Evolutionary conservation across 495 filamentous ascomycete genomes (phyloP), one percentile per base, ranked within the genome.

Genomic region (Hamigera avellanea): DNA sequence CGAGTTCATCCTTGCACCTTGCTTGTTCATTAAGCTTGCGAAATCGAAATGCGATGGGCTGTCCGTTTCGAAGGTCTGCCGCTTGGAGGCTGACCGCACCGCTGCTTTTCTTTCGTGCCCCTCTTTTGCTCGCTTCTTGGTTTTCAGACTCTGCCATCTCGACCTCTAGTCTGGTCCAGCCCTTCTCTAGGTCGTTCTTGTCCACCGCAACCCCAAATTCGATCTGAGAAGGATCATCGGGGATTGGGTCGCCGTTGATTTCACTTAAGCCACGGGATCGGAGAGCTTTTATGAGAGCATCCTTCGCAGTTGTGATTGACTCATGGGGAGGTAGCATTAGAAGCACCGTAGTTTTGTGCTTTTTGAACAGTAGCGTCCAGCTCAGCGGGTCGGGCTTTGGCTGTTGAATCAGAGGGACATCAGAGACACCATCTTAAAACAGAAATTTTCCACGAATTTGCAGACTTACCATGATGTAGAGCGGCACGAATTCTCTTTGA

Each of bases 311-410:
- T 14, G 55, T 40, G 47, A 93, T 76, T 18, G 75, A 50, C 42
- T 76, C 67, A 29, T 72, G 62, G 2, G 78, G 63, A 26, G 73
- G 68, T 19, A 78, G 67, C 44, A 83, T 75, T 19, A 94, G 65
- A 47, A 88, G 69, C 46, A 93, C 64, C 17, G 83, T 93, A 38
- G 76, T 78, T 39, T 75, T 81, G 56, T 81, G 76, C 57, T 81
- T 67, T 48, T 93, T 94, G 56, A 93, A 75, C 17, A 80, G 73
- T 26, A 94, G 54, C 8, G 83, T 86, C 58, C 74, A 64, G 19
- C 73, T 64, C 13, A 52, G 36, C 12, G 64, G 45, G 37, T 64
- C 55, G 28, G 45, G 25, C 13, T 54, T 55, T 16, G 52, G 38
- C 52, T 57, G 42, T 40, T 10, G 17, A 31, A 16, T 29, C 29